Conservation (phyloP, 805 yeast genomes). For the Saturnispora sekii region DNA sequence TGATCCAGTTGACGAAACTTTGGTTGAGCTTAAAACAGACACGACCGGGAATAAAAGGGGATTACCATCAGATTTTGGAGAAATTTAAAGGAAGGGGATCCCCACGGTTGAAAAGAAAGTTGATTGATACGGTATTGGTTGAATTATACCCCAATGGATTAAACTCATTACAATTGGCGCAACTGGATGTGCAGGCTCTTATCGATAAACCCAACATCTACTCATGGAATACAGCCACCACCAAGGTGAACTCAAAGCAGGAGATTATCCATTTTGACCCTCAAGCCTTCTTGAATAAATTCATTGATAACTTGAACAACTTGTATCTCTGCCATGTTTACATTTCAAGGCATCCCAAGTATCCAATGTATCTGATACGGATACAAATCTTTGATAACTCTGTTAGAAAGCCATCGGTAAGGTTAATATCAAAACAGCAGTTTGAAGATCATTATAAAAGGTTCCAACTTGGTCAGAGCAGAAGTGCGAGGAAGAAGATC, state of each 20-base stretch:
- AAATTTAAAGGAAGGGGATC: not conserved
- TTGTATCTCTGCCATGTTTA: conserved; percentile 57
- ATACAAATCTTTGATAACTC: conserved; percentile 57
- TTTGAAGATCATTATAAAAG: conserved; percentile 11
- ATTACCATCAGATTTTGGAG: not conserved
- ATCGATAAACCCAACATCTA: conserved; percentile 46
- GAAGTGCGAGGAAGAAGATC: no score
- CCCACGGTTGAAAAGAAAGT: conserved; percentile 20
- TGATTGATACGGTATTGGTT: conserved; percentile 37
- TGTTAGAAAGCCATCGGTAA: conserved; percentile 10
- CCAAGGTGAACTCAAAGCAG: conserved; percentile 24
- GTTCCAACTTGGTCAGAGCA: conserved; percentile 6
- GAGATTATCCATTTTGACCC: conserved; percentile 31
- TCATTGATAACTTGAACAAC: conserved; percentile 38
- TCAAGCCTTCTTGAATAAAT: conserved; percentile 36
- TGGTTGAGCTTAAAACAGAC: conserved; percentile 25
- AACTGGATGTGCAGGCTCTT: conserved; percentile 55
- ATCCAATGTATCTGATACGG: conserved; percentile 52
- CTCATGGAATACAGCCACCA: conserved; percentile 41
- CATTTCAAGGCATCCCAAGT: conserved; percentile 52
- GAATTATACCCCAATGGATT: conserved; percentile 49
- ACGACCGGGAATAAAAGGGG: conserved; percentile 21
- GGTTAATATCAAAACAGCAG: conserved; percentile 3
- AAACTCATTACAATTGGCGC: conserved; percentile 58
- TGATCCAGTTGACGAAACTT: conserved; percentile 23